A percentile compares a stretch with the other conserved stretches of the same genome.
Conservation (phyloP, 257 asterid genomes). For the Oldenlandia corymbosa region DNA sequence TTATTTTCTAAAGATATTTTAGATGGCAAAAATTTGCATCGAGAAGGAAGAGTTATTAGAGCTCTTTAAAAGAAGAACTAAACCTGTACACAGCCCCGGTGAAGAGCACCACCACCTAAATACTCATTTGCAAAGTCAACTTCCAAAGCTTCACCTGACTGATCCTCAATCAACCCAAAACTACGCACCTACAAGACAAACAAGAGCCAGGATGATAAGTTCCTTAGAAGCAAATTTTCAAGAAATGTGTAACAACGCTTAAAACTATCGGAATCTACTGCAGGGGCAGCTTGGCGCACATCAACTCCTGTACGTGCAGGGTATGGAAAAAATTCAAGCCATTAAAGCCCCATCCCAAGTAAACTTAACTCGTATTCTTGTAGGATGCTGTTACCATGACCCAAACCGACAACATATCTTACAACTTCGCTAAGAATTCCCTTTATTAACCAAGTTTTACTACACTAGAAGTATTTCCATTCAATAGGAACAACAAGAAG, state of each 20-base stretch:
- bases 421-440: too few species aligned
- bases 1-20: not conserved
- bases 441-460: not conserved
- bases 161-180: slow-evolving; percentile 79
- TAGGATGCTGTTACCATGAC: too few species aligned
- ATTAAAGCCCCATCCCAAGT: too few species aligned
- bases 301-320: too few species aligned
- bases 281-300: too few species aligned
- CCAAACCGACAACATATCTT: too few species aligned
- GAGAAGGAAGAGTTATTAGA: slow-evolving; percentile 1
- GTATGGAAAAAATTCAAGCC: too few species aligned
- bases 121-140: slow-evolving; percentile 86
- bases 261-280: too few species aligned
- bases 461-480: not conserved
- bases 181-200: slow-evolving; percentile 39
- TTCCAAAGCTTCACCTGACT: slow-evolving; percentile 57
- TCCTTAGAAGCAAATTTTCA: not conserved
- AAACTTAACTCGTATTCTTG: too few species aligned
- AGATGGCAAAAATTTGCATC: not conserved
- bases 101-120: slow-evolving; percentile 93
- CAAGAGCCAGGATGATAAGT: not conserved
- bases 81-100: slow-evolving; percentile 74
- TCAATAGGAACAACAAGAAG: not conserved
- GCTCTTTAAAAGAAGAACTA: slow-evolving; percentile 4
- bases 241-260: not conserved